Evolutionary conservation across 495 filamentous ascomycete species (phyloP).

Genomic region (Platismatia glauca): DNA sequence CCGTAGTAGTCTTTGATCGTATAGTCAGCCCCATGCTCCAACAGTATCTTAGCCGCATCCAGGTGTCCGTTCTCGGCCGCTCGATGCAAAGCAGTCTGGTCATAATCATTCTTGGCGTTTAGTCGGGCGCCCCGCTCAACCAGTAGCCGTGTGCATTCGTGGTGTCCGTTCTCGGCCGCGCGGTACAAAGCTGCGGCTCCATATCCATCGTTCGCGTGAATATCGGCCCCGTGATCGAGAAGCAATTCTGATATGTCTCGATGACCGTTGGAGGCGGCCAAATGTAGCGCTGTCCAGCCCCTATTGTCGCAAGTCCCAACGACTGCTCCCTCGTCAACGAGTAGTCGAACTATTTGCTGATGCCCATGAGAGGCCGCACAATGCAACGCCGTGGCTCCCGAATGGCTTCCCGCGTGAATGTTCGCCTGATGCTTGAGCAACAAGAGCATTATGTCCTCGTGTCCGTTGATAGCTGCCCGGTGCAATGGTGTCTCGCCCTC

Average conservation of each 20-base stretch:
- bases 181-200: neutral
- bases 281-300: slow-evolving; percentile 3
- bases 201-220: neutral
- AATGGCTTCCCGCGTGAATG: neutral
- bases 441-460: slow-evolving; percentile 6
- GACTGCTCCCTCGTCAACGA: neutral
- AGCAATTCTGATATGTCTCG: neutral
- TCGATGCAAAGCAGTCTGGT: slow-evolving; percentile 4
- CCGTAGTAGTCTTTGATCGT: slow-evolving; percentile 7
- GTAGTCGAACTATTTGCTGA: neutral
- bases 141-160: neutral
- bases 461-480: slow-evolving; percentile 9
- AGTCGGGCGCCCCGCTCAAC: neutral
- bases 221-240: neutral
- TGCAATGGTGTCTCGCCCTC: slow-evolving; percentile 12
- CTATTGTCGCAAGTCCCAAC: neutral
- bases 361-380: neutral
- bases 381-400: neutral
- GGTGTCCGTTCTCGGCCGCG: neutral
- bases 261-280: neutral
- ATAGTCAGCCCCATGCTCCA: neutral
- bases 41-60: neutral
- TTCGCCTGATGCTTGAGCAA: slow-evolving; percentile 16
- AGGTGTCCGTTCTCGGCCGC: neutral
- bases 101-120: neutral